These are phyloP conservation scores for Phaeomoniella chlamydospora DNA, from an alignment of 2,329 filamentous ascomycete genomes.

Conservation along the genomic window DNA sequence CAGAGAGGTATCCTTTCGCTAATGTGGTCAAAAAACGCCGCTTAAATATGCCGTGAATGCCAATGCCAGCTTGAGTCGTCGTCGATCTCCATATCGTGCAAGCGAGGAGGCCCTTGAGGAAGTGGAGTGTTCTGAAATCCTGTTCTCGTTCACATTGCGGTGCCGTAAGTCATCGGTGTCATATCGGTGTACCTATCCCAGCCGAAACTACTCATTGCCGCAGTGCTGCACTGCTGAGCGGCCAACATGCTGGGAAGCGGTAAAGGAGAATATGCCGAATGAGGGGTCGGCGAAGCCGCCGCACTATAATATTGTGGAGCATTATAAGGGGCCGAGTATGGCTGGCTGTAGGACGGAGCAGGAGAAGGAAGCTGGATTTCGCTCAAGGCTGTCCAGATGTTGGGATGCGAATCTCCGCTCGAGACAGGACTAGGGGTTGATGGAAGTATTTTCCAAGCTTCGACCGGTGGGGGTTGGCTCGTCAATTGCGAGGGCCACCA, in stretches of 20 bases:
- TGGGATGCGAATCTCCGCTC: slow-evolving; percentile 54
- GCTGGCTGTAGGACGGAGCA: slow-evolving; percentile 65
- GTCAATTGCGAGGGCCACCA: slow-evolving; percentile 70
- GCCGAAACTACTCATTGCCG: slow-evolving; percentile 64
- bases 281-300: slow-evolving; percentile 29
- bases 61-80: slow-evolving; percentile 23
- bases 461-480: slow-evolving; percentile 56
- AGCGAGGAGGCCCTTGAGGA: slow-evolving; percentile 22
- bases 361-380: slow-evolving; percentile 66
- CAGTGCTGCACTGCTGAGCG: slow-evolving; percentile 67
- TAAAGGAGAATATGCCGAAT: slow-evolving; percentile 49
- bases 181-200: slow-evolving; percentile 83
- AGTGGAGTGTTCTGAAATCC: slow-evolving; percentile 32
- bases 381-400: slow-evolving; percentile 64
- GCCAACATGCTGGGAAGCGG: slow-evolving; percentile 78
- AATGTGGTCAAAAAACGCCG: slow-evolving; percentile 37
- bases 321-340: slow-evolving; percentile 53
- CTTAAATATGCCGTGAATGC: slow-evolving; percentile 37
- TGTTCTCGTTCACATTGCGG: slow-evolving; percentile 70
- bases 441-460: slow-evolving; percentile 80
- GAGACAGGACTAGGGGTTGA: slow-evolving; percentile 74
- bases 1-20: slow-evolving; percentile 27
- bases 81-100: slow-evolving; percentile 11
- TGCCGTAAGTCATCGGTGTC: slow-evolving; percentile 46
- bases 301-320: slow-evolving; percentile 59